These are phyloP conservation scores for Suillus plorans DNA, from an alignment of 768 basidiomycete species.

Conservation along the genomic window DNA sequence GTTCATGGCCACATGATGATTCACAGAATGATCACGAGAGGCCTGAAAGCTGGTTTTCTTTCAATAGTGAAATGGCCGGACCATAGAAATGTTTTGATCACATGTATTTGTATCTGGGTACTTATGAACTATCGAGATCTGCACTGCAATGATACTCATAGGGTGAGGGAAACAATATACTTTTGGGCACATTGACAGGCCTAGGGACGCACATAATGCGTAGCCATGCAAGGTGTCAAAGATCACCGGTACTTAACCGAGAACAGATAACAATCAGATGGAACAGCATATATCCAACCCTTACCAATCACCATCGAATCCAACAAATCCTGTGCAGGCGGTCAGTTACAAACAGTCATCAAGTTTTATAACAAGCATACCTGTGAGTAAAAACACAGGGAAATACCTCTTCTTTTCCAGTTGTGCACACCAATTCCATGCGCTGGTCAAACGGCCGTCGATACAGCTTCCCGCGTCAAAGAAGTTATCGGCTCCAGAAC, in stretches of 20 bases:
- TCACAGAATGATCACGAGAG: neutral
- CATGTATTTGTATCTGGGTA: conserved; percentile 10
- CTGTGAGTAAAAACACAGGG: conserved; percentile 72
- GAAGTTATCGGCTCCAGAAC: conserved; percentile 89
- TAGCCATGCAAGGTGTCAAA: neutral
- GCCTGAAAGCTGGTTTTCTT: neutral
- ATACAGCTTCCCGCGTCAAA: conserved; percentile 86
- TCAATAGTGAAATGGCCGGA: neutral
- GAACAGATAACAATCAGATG: neutral
- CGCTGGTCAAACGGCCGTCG: conserved; percentile 83
- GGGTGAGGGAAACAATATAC: conserved; percentile 40
- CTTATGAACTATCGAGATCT: conserved; percentile 11
- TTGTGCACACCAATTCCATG: conserved; percentile 89
- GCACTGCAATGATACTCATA: conserved; percentile 28
- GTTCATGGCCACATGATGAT: conserved; percentile 3
- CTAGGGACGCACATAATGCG: neutral
- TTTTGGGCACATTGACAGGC: conserved; percentile 17
- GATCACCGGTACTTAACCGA: neutral
- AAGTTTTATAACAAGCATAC: conserved; percentile 38
- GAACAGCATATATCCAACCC: neutral
- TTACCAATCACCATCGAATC: conserved; percentile 87
- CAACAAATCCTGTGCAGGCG: conserved; percentile 61
- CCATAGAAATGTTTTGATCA: neutral
- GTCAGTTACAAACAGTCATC: neutral
- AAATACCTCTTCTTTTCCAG: conserved; percentile 88